phyloP scores from a whole-genome alignment of 768 basidiomycete species.

The Suillus ampliporus region DNA sequence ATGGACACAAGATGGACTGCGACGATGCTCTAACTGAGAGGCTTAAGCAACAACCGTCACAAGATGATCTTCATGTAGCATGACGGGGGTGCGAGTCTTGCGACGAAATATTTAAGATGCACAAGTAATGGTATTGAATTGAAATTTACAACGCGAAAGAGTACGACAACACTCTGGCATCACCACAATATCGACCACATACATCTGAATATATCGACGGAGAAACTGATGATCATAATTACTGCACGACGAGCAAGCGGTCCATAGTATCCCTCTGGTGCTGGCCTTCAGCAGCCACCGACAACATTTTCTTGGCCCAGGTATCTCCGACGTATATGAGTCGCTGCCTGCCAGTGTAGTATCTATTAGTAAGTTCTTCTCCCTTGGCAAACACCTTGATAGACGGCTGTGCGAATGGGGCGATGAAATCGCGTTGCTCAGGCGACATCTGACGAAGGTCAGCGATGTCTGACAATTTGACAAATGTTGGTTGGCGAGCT shows the following conservation, averaged over 20 bases:
- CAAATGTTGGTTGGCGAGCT: conserved; percentile 9
- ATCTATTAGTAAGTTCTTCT: neutral
- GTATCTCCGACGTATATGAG: conserved; percentile 15
- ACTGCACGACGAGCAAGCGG: neutral
- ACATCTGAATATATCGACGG: neutral
- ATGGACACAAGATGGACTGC: no score
- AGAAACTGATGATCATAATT: neutral
- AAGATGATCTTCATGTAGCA: no score
- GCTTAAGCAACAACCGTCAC: no score
- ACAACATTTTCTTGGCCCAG: conserved; percentile 11
- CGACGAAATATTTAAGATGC: no score
- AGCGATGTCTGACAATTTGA: conserved; percentile 2
- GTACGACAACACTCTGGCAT: no score
- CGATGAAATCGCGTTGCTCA: conserved; percentile 9
- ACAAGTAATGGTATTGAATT: no score
- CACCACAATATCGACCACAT: no score
- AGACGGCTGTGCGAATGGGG: conserved; percentile 7
- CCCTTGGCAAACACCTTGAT: neutral
- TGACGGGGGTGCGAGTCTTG: no score
- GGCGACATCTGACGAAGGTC: conserved; percentile 1
- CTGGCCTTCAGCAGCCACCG: neutral
- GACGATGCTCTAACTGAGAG: no score
- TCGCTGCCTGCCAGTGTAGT: neutral
- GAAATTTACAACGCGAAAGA: no score
- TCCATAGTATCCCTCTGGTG: neutral